Base-by-base conservation (phyloP, 2,329 filamentous ascomycete species). In the Calonectria henricotiae region DNA sequence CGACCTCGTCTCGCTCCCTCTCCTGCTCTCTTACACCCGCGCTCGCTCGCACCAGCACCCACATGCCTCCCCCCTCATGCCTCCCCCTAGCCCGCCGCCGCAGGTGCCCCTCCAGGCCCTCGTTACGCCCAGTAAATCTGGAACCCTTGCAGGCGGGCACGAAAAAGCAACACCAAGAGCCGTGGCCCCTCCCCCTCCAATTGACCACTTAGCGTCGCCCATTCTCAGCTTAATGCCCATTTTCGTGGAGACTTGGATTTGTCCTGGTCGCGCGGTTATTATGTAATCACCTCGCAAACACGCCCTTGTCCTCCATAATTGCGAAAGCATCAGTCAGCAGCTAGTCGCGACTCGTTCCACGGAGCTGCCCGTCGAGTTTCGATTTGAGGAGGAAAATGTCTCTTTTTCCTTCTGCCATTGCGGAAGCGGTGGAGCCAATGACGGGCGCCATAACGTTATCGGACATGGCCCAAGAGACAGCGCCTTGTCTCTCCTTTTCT, bases 311-410 rank as follows among this genome's bases (percentile, higher is more conserved):
- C 68, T 66, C 30, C 60, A 47, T 63, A 72, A 77, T 77, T 77
- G 72, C 60, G 73, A 75, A 71, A 77, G 74, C 75, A 77, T 77
- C 75, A 77, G 75, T 77, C 75, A 77, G 74, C 75, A 49, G 4
- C 43, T 61, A 32, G 44, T 55, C 37, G 35, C 12, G 7, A n/a
- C 39, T 58, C 41, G 13, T 30, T 44, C 51, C 51, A 27, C 32
- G 27, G 32, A 32, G 23, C 25, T 44, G 39, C 46, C 32, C 37
- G 32, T 58, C 32, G 20, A 55, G 20, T 25, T 37, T 58, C 32
- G 32, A 58, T 58, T 58, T 58, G 51, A 58, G 51, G 35, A 11
- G 39, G 15, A 65, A 58, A 27, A 62, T 66, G 25, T 41, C 27
- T 60, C 54, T 66, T 27, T 44, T 30, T 17, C 23, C 51, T 30